phyloP scores from a whole-genome alignment of 1,284 basidiomycete species.

The Trichosporon sp. region DNA sequence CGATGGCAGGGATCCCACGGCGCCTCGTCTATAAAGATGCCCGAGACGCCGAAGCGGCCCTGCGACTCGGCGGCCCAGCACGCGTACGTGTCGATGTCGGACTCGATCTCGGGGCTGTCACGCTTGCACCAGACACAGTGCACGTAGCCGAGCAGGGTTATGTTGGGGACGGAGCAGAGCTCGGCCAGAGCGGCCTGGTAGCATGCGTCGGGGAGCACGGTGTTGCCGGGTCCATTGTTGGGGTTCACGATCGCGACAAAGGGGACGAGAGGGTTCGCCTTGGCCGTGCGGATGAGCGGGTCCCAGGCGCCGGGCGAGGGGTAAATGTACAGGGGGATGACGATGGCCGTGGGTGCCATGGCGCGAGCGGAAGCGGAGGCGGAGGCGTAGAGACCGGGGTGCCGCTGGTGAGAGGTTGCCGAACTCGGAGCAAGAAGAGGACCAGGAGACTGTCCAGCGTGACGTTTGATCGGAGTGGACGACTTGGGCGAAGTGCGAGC shows the following conservation, averaged over 20 bases:
- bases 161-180: conserved; percentile 23
- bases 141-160: conserved; percentile 27
- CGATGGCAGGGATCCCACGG: conserved; percentile 18
- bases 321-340: conserved; percentile 30
- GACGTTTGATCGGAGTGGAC: neutral
- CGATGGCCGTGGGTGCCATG: conserved; percentile 21
- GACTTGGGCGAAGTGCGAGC: too few relatives aligned
- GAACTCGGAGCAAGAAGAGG: neutral
- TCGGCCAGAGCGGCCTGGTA: conserved; percentile 19
- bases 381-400: neutral
- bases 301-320: conserved; percentile 22
- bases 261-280: conserved; percentile 14
- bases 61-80: conserved; percentile 13
- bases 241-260: conserved; percentile 30
- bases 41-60: conserved; percentile 20
- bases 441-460: neutral
- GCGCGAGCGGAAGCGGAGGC: neutral
- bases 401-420: neutral
- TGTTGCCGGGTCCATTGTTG: conserved; percentile 22
- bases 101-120: conserved; percentile 9
- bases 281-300: conserved; percentile 19
- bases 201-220: conserved; percentile 16
- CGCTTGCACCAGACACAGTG: conserved; percentile 24
- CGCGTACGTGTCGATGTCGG: conserved; percentile 24
- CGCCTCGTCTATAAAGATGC: conserved; percentile 30